Base-by-base conservation (phyloP, 805 yeast genomes). In the Candida arabinofermentans region DNA sequence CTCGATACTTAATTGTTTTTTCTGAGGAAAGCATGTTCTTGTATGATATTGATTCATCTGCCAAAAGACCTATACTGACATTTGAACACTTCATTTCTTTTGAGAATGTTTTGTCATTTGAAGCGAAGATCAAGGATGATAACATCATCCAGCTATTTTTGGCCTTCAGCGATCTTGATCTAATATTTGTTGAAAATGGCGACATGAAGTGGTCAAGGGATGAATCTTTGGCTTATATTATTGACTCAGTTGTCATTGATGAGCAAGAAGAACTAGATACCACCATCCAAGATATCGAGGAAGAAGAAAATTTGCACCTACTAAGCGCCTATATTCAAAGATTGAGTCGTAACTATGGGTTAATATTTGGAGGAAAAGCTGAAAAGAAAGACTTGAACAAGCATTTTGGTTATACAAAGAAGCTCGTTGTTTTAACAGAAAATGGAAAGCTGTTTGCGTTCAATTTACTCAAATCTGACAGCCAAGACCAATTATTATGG, bases 371-470 rank as follows among this genome's bases (percentile, higher is more conserved):
- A 7, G 51, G 22, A 40, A 36, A 44, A 27, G 46, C n/a, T 40
- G 59, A 47, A 17, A 55, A n/a, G 34, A 27, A 39, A 13, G 46
- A 44, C 27, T 37, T 27, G 22, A 39, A 43, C 26, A 39, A 42
- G 12, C 66, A 60, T 23, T 77, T 77, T 61, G 82, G 82, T 1
- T 67, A 72, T 26, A 53, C 60, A 7, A 76, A 77, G 43, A 54
- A 57, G 5, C 45, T 77, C 22, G 55, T 76, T 2, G 65, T 67
- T 1, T 64, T 71, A 2, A 69, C 77, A 0, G 50, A 55, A 10
- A 55, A 55, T 34, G 73, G 74, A 5, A 65, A 63, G 35, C 37
- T 81, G 1, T 57, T 70, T 8, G 77, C 75, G 1, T 54, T 76
- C 14, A 66, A 72, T 44, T 59, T 68, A 38, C 75, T 76, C 16